Conservation (phyloP, 495 filamentous ascomycete species). For the Diplogelasinospora grovesii region DNA sequence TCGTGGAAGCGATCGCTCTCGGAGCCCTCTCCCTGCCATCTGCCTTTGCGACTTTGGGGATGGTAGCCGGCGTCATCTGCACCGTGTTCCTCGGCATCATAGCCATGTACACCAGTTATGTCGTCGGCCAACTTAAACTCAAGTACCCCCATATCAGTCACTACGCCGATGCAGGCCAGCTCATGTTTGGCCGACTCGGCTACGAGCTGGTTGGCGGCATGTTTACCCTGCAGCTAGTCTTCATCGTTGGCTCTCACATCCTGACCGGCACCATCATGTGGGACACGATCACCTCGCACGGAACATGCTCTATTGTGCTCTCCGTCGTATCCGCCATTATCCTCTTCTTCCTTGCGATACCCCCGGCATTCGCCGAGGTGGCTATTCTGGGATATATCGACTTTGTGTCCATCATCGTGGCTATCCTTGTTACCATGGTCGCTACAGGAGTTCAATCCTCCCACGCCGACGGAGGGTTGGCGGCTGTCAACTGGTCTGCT, state of each 20-base stretch:
- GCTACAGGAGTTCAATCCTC: conserved; percentile 49
- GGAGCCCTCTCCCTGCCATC: conserved; percentile 59
- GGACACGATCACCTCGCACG: conserved; percentile 57
- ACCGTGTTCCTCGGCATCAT: conserved; percentile 56
- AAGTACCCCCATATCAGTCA: conserved; percentile 63
- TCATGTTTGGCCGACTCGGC: conserved; percentile 58
- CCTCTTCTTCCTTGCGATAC: conserved; percentile 55
- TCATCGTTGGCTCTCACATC: conserved; percentile 72
- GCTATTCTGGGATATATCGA: conserved; percentile 57
- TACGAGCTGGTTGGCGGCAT: conserved; percentile 58
- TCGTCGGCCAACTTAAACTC: conserved; percentile 72
- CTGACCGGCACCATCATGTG: conserved; percentile 68
- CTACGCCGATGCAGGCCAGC: conserved; percentile 63
- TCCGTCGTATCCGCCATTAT: conserved; percentile 57
- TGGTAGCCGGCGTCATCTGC: conserved; percentile 51
- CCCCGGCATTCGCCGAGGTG: conserved; percentile 45
- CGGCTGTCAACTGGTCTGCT: conserved; percentile 34
- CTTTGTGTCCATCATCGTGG: conserved; percentile 57
- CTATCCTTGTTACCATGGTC: conserved; percentile 64
- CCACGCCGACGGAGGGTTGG: conserved; percentile 25
- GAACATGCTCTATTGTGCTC: conserved; percentile 62
- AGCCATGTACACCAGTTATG: conserved; percentile 69
- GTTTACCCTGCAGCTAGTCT: conserved; percentile 62
- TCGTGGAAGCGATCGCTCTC: conserved; percentile 69
- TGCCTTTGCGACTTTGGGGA: conserved; percentile 58